Percentiles rank a stretch among this genome's conserved stretches.
phyloP scores from a whole-genome alignment of 2,329 filamentous ascomycete species.

The Diaporthe capsici region DNA sequence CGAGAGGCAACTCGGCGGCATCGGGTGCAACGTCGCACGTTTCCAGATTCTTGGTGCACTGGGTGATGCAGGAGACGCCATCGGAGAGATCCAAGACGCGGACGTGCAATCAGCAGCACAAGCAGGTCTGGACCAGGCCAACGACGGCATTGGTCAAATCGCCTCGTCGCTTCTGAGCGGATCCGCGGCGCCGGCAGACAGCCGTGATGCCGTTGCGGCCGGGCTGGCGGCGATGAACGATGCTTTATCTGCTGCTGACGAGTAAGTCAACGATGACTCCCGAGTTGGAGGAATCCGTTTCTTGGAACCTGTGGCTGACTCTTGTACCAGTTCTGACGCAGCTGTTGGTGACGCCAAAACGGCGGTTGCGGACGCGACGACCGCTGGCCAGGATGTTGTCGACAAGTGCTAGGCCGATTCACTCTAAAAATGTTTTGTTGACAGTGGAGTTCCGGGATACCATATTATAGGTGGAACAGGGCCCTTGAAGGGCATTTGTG shows the following conservation, averaged over 20 bases:
- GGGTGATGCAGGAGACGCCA: slow-evolving; percentile 14
- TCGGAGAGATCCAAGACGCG: slow-evolving; percentile 8
- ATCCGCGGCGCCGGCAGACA: not conserved
- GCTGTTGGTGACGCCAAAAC: slow-evolving; percentile 26
- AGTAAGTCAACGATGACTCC: not conserved
- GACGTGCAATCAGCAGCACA: slow-evolving; percentile 11
- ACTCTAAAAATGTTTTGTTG: not conserved
- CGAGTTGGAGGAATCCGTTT: not conserved
- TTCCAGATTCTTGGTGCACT: slow-evolving; percentile 25
- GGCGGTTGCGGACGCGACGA: slow-evolving; percentile 13
- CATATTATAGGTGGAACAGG: not conserved
- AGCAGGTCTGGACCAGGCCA: slow-evolving; percentile 31
- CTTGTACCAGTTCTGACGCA: slow-evolving; percentile 24
- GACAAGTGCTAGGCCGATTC: slow-evolving; percentile 11
- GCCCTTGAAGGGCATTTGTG: not conserved
- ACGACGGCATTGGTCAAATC: slow-evolving; percentile 25
- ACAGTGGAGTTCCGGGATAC: not conserved
- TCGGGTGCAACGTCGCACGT: slow-evolving; percentile 31
- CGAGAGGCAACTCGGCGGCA: slow-evolving; percentile 25
- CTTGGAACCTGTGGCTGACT: not conserved
- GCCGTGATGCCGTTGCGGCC: slow-evolving; percentile 18
- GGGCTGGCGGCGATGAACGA: slow-evolving; percentile 27
- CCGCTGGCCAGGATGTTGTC: slow-evolving; percentile 30
- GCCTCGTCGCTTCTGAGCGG: slow-evolving; percentile 16
- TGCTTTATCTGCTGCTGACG: slow-evolving; percentile 23